Percentiles rank a stretch among this genome's conserved stretches.
Conservation (phyloP, 768 basidiomycete species). For the Hirschioporus abietinus region DNA sequence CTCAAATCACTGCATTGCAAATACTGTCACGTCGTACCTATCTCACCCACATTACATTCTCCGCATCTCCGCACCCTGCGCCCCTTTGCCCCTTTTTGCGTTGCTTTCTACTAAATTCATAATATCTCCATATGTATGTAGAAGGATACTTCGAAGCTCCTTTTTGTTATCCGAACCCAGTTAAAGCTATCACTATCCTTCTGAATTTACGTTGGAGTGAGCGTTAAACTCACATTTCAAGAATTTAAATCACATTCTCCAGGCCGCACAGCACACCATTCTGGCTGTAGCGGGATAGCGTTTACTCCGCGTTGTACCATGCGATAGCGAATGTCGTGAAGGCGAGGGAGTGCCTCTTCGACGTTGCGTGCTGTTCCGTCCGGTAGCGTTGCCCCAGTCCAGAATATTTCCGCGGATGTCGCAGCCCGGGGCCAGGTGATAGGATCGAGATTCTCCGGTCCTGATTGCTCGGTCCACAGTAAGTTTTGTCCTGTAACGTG, state of each 20-base stretch:
- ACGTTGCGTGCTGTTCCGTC: constrained; percentile 28
- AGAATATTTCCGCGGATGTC: constrained; percentile 70
- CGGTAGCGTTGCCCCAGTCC: constrained; percentile 44
- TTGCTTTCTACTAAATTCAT: no score
- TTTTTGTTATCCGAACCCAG: no score
- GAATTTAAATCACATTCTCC: constrained; percentile 45
- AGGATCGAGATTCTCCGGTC: constrained; percentile 58
- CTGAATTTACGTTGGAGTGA: no score
- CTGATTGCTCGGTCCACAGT: constrained; percentile 72
- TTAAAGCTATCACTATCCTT: no score
- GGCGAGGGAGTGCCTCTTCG: constrained; percentile 48
- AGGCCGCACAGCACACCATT: constrained; percentile 67
- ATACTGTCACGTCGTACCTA: no score
- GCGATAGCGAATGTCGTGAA: constrained; percentile 61
- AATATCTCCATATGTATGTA: no score
- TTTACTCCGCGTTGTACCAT: constrained; percentile 56
- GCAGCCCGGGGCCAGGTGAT: constrained; percentile 72
- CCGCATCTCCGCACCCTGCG: no score
- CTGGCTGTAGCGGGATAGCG: constrained; percentile 59
- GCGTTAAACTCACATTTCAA: constrained; percentile 7
- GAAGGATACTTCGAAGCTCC: no score
- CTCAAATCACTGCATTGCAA: no score
- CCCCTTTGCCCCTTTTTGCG: no score
- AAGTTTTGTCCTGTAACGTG: constrained; percentile 48
- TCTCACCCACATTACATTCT: no score